Base-by-base conservation (phyloP, 1,284 basidiomycete species). In the Cryptococcus neoformans region DNA sequence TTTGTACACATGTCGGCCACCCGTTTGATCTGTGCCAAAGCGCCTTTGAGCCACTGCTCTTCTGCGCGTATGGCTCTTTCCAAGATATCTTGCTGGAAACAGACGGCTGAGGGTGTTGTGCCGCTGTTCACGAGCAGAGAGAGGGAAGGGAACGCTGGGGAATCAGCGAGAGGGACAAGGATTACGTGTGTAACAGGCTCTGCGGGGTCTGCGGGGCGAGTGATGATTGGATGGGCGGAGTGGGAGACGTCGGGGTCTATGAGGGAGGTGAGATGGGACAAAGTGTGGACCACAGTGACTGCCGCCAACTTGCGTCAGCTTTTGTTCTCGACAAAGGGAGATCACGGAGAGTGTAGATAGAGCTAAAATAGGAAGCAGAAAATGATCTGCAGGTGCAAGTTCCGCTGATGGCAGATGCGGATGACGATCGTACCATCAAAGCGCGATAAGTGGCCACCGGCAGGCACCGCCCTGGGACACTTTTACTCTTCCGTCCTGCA, bases 21-120 rank as follows among this genome's bases (percentile, higher is more conserved):
- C 2, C 58, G 47, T 21, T 55, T 55, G 16, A 77, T 72, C 50
- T 68, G 69, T 10, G 67, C 59, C 10, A 72, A 40, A 1, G 73
- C 74, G 3, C 61, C 59, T 4, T 69, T 65, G 1, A 78, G 57
- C 74, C 75, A 78, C 46, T 73, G 70, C 7, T 74, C 69, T 55
- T 77, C 76, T 0, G 69, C 64, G 39, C 69, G 58, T 39, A 64
- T 63, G 0, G 74, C 76, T 7, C 73, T 62, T 12, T 77, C 73
- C 7, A 78, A 58, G 6, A 77, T 36, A 54, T 77, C 76, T 51
- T 78, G 74, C 56, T 78, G 76, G 59, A 75, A 78, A 52, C 74
- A 76, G 8, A 78, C 75, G 3, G 76, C 76, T 0, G 72, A 67
- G 0, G 76, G 73, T 0, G 76, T 77, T 0, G 75, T 76, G 1